Conservation (phyloP, 2,329 filamentous ascomycete species). For the Aspergillus pseudonomiae region DNA sequence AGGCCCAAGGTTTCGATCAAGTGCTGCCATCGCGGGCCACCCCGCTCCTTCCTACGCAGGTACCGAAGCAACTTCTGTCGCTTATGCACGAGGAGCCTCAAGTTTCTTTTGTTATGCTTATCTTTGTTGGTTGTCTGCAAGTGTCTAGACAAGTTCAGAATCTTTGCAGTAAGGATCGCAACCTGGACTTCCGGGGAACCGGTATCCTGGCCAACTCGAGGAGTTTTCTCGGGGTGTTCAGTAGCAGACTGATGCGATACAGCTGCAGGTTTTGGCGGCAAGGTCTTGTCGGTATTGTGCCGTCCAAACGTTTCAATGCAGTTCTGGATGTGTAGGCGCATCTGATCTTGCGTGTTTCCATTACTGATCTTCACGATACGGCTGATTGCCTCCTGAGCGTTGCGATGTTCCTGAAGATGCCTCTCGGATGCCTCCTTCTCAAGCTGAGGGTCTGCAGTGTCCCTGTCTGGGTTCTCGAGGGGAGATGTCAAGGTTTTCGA, state of each 20-base stretch:
- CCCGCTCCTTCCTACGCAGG: slow-evolving; percentile 84
- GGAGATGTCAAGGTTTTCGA: slow-evolving; percentile 65
- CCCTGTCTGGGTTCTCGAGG: slow-evolving; percentile 32
- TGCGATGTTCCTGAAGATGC: slow-evolving; percentile 63
- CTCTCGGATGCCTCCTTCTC: slow-evolving; percentile 40
- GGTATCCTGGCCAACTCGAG: slow-evolving; percentile 85
- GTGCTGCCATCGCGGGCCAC: slow-evolving; percentile 86
- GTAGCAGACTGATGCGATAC: slow-evolving; percentile 47
- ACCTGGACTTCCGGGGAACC: slow-evolving; percentile 98
- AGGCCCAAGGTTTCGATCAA: slow-evolving; percentile 82
- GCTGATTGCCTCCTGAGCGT: slow-evolving; percentile 73
- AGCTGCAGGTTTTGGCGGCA: slow-evolving; percentile 62
- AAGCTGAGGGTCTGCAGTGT: slow-evolving; percentile 41
- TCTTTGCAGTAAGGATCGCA: slow-evolving; percentile 92
- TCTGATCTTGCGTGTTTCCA: slow-evolving; percentile 74
- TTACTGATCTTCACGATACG: slow-evolving; percentile 80
- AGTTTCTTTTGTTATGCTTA: slow-evolving; percentile 90
- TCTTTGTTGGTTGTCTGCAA: slow-evolving; percentile 76
- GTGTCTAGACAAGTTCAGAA: slow-evolving; percentile 74
- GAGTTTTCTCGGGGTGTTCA: slow-evolving; percentile 50
- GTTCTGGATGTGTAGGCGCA: slow-evolving; percentile 79
- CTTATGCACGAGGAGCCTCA: slow-evolving; percentile 82
- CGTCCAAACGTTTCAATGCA: slow-evolving; percentile 88
- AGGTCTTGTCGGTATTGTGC: slow-evolving; percentile 76
- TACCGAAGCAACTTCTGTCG: slow-evolving; percentile 88